Conservation (phyloP, 2,329 filamentous ascomycete species). For the Ceratocystis colombiana region DNA sequence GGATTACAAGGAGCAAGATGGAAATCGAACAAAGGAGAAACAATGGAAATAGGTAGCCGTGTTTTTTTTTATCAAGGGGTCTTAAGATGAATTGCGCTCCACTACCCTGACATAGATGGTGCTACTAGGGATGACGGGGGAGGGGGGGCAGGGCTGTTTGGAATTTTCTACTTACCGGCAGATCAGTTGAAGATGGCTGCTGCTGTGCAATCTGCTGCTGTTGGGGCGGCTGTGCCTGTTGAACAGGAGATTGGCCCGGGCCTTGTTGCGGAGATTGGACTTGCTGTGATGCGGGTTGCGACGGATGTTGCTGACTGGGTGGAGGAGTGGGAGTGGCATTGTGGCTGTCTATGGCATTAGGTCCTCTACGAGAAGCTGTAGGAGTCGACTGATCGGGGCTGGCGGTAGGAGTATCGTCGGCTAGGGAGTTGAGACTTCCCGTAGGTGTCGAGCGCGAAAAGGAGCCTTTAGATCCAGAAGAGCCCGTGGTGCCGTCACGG, state of each 20-base stretch:
- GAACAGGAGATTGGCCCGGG: constrained; percentile 19
- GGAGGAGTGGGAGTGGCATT: constrained; percentile 14
- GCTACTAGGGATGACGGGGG: constrained; percentile 6
- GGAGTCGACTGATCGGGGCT: constrained; percentile 49
- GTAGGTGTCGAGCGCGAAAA: constrained; percentile 58
- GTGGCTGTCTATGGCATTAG: constrained; percentile 30
- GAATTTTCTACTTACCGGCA: constrained; percentile 35
- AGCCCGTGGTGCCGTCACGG: constrained; percentile 36
- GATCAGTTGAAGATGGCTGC: constrained; percentile 31
- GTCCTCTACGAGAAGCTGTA: constrained; percentile 40
- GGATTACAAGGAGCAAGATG: neutral
- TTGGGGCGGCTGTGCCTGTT: constrained; percentile 33
- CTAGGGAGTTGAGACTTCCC: constrained; percentile 66
- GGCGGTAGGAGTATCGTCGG: constrained; percentile 45
- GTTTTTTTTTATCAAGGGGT: constrained; percentile 10
- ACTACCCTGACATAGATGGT: constrained; percentile 5
- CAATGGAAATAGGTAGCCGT: constrained; percentile 19
- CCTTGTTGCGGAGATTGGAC: constrained; percentile 27
- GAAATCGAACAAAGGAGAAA: constrained; percentile 11
- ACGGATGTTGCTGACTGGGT: constrained; percentile 12
- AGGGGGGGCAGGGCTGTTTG: constrained; percentile 7
- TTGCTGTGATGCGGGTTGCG: constrained; percentile 14
- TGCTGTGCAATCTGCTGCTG: constrained; percentile 27
- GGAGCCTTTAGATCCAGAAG: constrained; percentile 36
- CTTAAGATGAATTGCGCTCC: constrained; percentile 18